phyloP scores from a whole-genome alignment of 768 basidiomycete genomes.

The Leccinellum rugosiceps region DNA sequence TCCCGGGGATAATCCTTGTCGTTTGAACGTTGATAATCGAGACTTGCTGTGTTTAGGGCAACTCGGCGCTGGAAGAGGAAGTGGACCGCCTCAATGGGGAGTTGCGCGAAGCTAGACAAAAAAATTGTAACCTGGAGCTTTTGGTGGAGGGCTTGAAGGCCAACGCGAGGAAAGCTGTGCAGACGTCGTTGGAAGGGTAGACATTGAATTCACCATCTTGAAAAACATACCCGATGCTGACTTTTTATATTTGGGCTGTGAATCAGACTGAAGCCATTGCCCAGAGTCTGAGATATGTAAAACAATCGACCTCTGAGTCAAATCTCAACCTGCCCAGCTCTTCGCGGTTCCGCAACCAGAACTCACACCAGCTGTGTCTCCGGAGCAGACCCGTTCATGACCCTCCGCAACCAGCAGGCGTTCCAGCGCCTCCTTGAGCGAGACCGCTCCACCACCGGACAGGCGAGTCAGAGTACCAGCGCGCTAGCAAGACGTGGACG shows the following conservation, averaged over 20 bases:
- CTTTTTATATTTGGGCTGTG: too few species aligned
- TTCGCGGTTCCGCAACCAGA: too few species aligned
- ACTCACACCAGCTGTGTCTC: too few species aligned
- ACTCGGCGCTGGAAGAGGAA: not conserved
- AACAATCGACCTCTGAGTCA: slow-evolving; percentile 12
- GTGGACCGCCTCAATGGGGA: not conserved
- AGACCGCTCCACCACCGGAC: slow-evolving; percentile 32
- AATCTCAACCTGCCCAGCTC: too few species aligned
- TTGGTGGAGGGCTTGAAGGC: not conserved
- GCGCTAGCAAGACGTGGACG: slow-evolving; percentile 58
- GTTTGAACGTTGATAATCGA: not conserved
- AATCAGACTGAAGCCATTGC: too few species aligned
- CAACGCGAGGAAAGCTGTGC: not conserved
- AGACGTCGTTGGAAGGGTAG: not conserved
- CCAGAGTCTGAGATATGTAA: too few species aligned
- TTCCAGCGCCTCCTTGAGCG: slow-evolving; percentile 74
- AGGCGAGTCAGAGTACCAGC: slow-evolving; percentile 39
- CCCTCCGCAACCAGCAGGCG: slow-evolving; percentile 56
- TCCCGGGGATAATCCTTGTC: not conserved
- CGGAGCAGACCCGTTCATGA: too few species aligned
- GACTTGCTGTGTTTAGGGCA: not conserved
- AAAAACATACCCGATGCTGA: too few species aligned
- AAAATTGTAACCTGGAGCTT: not conserved
- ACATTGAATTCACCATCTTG: too few species aligned
- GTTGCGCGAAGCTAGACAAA: not conserved